Evolutionary conservation across 805 yeast genomes (phyloP).

Genomic region (Yarrowia yakushimensis): DNA sequence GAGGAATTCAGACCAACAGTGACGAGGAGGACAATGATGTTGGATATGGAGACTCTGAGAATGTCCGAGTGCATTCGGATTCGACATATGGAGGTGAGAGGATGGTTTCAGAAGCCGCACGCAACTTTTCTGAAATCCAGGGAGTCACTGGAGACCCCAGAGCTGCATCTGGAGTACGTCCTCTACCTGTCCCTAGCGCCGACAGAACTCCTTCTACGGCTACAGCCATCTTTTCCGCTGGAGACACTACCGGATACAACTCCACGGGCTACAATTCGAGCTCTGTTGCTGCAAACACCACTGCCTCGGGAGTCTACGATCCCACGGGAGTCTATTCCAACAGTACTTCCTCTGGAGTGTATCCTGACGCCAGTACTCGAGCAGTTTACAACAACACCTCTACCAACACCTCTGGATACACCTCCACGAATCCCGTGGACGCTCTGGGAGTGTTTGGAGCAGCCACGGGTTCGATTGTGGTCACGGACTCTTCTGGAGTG

Average conservation of each 20-base stretch:
- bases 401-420: not conserved
- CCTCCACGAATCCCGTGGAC: not conserved
- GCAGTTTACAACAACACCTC: not conserved
- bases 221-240: not conserved
- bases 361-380: not conserved
- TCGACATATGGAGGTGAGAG: not conserved
- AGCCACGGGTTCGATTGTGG: not conserved
- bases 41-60: not conserved
- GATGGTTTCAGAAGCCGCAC: not conserved
- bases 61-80: not conserved
- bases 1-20: conserved; percentile 32
- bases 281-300: conserved; percentile 6
- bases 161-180: not conserved
- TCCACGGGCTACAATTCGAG: not conserved
- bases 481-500: not conserved
- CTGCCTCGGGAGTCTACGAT: not conserved
- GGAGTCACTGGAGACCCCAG: conserved; percentile 4
- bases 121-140: conserved; percentile 1
- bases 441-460: conserved; percentile 9
- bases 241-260: too few relatives aligned
- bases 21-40: conserved; percentile 27
- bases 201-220: not conserved
- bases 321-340: not conserved
- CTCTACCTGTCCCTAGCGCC: not conserved
- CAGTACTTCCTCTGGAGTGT: not conserved